Evolutionary conservation across 495 filamentous ascomycete genomes (phyloP).

Genomic region (Tuber umbilicatum): DNA sequence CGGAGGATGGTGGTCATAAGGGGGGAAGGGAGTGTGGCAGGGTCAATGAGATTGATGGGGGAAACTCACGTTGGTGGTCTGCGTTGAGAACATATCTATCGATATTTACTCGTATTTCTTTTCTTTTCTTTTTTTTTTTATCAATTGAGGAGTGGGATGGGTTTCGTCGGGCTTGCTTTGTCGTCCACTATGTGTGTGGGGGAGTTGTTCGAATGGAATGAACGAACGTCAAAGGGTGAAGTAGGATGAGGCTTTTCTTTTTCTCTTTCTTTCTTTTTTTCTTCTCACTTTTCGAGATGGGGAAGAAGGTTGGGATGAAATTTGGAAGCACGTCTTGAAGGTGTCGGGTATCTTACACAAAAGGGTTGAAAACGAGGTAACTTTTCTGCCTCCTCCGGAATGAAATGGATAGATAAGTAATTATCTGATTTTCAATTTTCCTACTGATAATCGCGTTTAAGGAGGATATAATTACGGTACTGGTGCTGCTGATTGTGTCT

Average conservation of each 20-base stretch:
- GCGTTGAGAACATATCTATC: conserved; percentile 39
- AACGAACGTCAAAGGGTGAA: background rate
- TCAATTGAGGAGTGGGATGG: background rate
- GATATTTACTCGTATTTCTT: background rate
- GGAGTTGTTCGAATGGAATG: background rate
- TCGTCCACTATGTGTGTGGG: background rate
- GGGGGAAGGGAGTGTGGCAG: conserved; percentile 15
- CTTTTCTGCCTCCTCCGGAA: background rate
- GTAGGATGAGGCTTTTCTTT: conserved; percentile 1
- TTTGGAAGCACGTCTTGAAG: background rate
- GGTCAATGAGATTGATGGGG: conserved; percentile 26
- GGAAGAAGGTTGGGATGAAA: background rate
- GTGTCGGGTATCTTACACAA: background rate
- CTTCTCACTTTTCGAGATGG: background rate
- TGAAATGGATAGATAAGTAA: background rate
- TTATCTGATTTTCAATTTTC: background rate
- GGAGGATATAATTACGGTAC: background rate
- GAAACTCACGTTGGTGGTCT: conserved; percentile 42
- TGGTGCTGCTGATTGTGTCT: background rate
- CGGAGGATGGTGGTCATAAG: conserved; percentile 10
- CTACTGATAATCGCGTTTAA: background rate
- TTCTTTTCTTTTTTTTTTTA: background rate
- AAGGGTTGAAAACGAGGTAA: background rate
- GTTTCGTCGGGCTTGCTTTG: background rate
- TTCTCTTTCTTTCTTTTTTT: background rate